Base-by-base conservation (phyloP, 176 grass and related monocot species). In the Triticum dicoccoides region DNA sequence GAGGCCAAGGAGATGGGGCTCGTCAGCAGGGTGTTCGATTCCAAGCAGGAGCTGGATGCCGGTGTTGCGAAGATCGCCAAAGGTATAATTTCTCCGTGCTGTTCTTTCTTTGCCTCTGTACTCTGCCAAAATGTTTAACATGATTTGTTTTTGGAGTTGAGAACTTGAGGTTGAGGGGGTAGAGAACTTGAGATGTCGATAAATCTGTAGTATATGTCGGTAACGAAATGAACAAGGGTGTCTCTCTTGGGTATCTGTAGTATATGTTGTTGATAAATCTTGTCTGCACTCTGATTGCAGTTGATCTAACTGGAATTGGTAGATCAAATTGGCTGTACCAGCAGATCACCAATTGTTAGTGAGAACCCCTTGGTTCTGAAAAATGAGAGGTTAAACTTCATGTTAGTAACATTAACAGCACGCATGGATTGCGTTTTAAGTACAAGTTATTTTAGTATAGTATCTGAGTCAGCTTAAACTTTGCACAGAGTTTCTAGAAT, bases 1-100 rank as follows among this genome's bases (percentile, higher is more conserved):
- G 96, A 98, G 69, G 96, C 96, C 27, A 94, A 94, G 86, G 82
- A 89, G 79, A 95, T 96, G 91, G 93, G 91, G 5, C 79, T 94
- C 0, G 90, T 98, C 52, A 92, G 82, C 47, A 85, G 84, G 61
- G 93, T 98, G 32, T 94, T 98, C 70, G 65, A 92, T 64, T 89
- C 96, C 23, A 84, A 82, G 69, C 69, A 86, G 61, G 89, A 92
- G 5, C 70, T 98, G 77, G 91, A 87, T 77, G 88, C 87, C 0
- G 91, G 90, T 4, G 86, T 92, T 38, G 67, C 90, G 30, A 76
- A 84, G 30, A 83, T 95, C 1, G 91, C 93, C 13, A 82, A 73
- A 83, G 93, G 95, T 95, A 88, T 72, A 61, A 8, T 32, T 71
- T 29, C 10, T 75, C 8, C 80, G 65, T 33, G 18, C 10, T 72